Conservation (phyloP, 106 monocot genomes). For the Vanilla planifolia region DNA sequence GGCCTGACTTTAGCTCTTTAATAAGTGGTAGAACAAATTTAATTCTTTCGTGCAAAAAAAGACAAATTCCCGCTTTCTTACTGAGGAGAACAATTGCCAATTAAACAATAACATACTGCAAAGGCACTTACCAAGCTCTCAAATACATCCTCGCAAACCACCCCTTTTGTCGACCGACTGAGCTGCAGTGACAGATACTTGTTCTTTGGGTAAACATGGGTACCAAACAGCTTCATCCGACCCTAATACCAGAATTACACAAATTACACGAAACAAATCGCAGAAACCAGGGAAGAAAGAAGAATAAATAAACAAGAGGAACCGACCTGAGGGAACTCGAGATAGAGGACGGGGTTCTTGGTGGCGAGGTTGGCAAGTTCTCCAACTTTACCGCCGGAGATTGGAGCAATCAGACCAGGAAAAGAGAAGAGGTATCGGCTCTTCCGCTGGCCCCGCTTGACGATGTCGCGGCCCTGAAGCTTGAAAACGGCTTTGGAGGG, state of each 20-base stretch:
- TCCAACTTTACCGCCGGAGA: conserved; percentile 67
- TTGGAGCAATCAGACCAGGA: conserved; percentile 77
- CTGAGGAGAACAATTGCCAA: not conserved
- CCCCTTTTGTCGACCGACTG: conserved; percentile 65
- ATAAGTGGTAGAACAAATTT: no score
- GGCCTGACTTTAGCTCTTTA: no score
- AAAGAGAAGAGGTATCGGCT: conserved; percentile 91
- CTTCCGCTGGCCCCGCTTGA: conserved; percentile 91
- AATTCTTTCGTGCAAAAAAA: no score
- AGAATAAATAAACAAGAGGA: not conserved
- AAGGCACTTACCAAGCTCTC: conserved; percentile 68
- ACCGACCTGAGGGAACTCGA: conserved; percentile 84
- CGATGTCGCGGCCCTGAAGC: conserved; percentile 77
- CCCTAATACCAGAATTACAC: conserved; percentile 33
- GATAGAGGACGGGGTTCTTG: conserved; percentile 80
- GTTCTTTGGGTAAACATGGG: conserved; percentile 94
- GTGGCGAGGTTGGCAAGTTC: conserved; percentile 75
- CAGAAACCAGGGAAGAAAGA: conserved; percentile 6
- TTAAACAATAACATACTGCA: not conserved
- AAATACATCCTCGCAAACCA: conserved; percentile 83
- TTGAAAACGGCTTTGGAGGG: conserved; percentile 57
- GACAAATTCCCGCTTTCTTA: not conserved
- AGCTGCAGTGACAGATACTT: conserved; percentile 90
- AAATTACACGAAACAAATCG: not conserved
- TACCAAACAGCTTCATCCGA: conserved; percentile 88